Conservation (phyloP, 305 asterid genomes). For the Fraxinus ornus region DNA sequence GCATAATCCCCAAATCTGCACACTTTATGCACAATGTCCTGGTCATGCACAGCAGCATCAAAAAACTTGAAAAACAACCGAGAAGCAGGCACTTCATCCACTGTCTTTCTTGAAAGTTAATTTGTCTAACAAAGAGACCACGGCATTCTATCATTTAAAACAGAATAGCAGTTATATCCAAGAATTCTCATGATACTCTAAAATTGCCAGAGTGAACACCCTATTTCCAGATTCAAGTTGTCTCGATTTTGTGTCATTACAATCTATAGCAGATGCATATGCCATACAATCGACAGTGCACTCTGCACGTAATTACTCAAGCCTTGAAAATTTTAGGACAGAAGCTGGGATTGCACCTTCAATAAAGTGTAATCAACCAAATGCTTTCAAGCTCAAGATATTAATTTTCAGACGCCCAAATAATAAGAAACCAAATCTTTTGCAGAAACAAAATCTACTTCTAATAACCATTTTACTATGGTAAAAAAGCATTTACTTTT, state of each 20-base stretch:
- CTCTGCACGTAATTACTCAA: not conserved
- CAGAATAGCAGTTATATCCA: not conserved
- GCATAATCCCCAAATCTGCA: not conserved
- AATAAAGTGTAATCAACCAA: not conserved
- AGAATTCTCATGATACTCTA: not conserved
- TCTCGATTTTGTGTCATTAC: not conserved
- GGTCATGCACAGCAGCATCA: not conserved
- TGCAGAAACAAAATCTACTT: not conserved
- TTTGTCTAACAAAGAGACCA: not conserved
- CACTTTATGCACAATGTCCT: not conserved
- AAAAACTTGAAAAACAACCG: too few relatives aligned
- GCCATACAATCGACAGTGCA: not conserved
- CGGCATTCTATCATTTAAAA: too few relatives aligned
- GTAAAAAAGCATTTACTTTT: not conserved
- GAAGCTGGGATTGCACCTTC: not conserved
- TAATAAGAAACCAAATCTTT: not conserved
- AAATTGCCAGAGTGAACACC: not conserved
- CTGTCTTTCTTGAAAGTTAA: not conserved
- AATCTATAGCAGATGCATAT: not conserved
- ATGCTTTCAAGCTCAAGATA: not conserved
- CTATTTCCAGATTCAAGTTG: not conserved
- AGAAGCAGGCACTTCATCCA: not conserved
- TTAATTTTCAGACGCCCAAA: not conserved
- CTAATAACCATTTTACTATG: not conserved
- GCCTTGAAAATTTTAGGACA: not conserved